Percentiles rank a stretch among this genome's conserved stretches.
Conservation (phyloP, 441 rosid species). For the Mallotus repandus region DNA sequence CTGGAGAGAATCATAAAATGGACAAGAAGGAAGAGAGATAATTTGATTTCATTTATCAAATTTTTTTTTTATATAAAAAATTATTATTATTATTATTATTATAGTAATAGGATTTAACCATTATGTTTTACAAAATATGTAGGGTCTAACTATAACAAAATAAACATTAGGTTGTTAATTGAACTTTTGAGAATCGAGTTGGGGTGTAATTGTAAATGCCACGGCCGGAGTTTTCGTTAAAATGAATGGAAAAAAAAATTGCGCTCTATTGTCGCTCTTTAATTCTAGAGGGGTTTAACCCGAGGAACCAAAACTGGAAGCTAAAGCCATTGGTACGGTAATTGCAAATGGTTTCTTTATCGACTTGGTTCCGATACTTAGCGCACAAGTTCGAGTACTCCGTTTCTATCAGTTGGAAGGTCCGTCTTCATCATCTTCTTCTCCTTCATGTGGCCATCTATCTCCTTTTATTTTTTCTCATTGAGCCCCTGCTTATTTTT, state of each 20-base stretch:
- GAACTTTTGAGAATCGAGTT: too few relatives aligned
- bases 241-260: background rate
- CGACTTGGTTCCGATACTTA: constrained; percentile 79
- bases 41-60: too few relatives aligned
- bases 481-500: background rate
- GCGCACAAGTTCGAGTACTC: constrained; percentile 69
- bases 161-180: too few relatives aligned
- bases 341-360: constrained; percentile 56
- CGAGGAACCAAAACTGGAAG: background rate
- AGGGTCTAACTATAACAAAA: too few relatives aligned
- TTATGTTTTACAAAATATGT: too few relatives aligned
- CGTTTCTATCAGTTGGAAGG: constrained; percentile 63
- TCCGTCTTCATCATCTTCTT: constrained; percentile 18
- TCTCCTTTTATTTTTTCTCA: background rate
- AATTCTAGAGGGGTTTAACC: background rate
- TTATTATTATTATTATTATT: too few relatives aligned
- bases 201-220: too few relatives aligned
- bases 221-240: background rate
- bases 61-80: too few relatives aligned
- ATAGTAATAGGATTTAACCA: too few relatives aligned
- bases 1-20: too few relatives aligned
- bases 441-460: background rate
- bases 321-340: background rate
- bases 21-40: too few relatives aligned
- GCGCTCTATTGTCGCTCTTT: background rate